Base-by-base conservation (phyloP, 805 yeast species). In the Metschnikowia baotianmanensis region DNA sequence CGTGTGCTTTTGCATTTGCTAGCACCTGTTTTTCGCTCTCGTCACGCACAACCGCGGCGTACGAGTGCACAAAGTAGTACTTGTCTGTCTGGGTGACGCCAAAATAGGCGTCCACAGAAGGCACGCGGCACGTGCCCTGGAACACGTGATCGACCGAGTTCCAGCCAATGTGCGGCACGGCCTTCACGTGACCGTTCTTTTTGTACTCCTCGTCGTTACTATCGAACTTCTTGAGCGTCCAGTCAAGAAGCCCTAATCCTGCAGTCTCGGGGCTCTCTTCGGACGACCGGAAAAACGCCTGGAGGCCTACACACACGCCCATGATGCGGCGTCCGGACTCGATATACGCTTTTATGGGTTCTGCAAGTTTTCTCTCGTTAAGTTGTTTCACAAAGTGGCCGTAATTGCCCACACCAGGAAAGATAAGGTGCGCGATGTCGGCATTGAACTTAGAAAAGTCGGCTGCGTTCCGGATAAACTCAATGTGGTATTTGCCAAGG, bases 131-230 rank as follows among this genome's bases (percentile, higher is more conserved):
- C 3, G 61, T 56, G 15, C 55, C 58, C 5, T 51, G 48, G 13
- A 45, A 49, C 22, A 64, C 56, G 3, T 53, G 40, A 10, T 55
- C 55, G 10, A 72, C 62, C 34, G 77, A 73, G 59, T 89, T 91
- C 99, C 99, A 93, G 15, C 99, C 99, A 48, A 93, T 91, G 52
- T 87, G 90, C 1, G 99, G 99, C 6, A 93, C 99, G 10, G 96
- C 76, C 61, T 93, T 93, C 22, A 65, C 67, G 6, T 71, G 44
- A 11, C 64, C 66, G 13, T 39, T 41, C 2, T 35, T 16, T 2
- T 38, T 31, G 39, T 59, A 65, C 2, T 45, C 30, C 5, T 65
- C 53, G 51, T 82, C 77, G 10, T 58, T 29, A n/a, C 48, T 50
- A 29, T 61, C 47, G 57, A 93, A 93, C 55, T 78, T 82, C 11